A percentile compares a stretch with the other conserved stretches of the same genome.
Evolutionary conservation across 2,329 filamentous ascomycete genomes (phyloP).

Genomic region (Neofusicoccum laricinum): DNA sequence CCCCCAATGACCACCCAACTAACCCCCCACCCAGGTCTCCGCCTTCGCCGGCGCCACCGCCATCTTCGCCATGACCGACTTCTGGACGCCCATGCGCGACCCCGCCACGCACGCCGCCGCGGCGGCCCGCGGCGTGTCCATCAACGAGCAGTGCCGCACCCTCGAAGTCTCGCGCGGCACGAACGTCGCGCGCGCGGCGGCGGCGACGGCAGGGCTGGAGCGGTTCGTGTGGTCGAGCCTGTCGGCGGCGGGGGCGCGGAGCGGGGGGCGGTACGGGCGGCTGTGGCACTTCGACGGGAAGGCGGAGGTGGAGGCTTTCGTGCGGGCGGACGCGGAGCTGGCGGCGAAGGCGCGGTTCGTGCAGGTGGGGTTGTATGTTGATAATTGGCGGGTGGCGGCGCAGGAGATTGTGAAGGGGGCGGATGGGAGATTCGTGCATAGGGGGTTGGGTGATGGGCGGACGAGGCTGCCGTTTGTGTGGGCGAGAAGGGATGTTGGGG

Average conservation of each 20-base stretch:
- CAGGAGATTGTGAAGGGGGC: too few species aligned
- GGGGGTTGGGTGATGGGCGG: conserved; percentile 23
- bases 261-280: neutral
- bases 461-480: conserved; percentile 36
- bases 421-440: neutral
- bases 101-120: neutral
- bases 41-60: conserved; percentile 38
- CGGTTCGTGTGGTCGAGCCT: neutral
- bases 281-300: neutral
- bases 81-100: conserved; percentile 1
- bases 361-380: neutral
- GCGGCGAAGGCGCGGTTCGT: neutral
- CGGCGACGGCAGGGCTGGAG: neutral
- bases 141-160: neutral
- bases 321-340: neutral
- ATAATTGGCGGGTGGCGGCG: neutral
- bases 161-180: neutral
- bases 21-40: too few species aligned
- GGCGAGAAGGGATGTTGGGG: neutral
- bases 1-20: too few species aligned
- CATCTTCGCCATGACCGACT: conserved; percentile 41
- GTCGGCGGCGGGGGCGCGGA: neutral
- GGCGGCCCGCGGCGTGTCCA: neutral
- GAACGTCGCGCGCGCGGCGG: neutral
- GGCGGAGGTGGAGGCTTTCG: neutral